Base-by-base conservation (phyloP, 2,329 filamentous ascomycete genomes). In the Aspergillus udagawae region DNA sequence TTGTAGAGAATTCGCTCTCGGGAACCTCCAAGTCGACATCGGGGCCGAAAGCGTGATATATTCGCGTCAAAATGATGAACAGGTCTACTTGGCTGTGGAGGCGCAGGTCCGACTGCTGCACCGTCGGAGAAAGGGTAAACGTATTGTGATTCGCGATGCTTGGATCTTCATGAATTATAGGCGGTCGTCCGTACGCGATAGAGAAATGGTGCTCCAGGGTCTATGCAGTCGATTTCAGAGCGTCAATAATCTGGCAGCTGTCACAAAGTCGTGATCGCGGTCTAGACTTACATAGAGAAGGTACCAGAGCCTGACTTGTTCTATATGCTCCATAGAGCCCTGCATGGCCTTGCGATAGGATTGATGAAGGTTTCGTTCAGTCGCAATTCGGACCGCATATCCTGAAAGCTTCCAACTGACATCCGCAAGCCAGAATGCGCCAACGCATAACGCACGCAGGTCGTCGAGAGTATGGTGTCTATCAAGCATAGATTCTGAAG, bases 371-470 rank as follows among this genome's bases (percentile, higher is more conserved):
- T 73, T 74, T 35, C 72, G 75, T 56, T 78, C 75, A 3, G 74
- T 78, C 6, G 77, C 74, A 59, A 76, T 75, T 8, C 74, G 73
- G 9, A 75, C 72, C 9, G 73, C 74, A 60, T 76, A 73, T 3
- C 73, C 74, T n/a, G 74, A 76, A 3, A 76, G 60, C 56, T 75
- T 81, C 79, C 69, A 79, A 72, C 60, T 80, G 17, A 83, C 77
- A 63, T 84, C 80, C 23, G 79, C 79, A 8, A 84, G 74, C 82
- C 82, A 84, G 61, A 82, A 83, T 4, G 80, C 79, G 7, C 77
- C 81, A 47, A 83, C 80, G 59, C 81, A 83, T 50, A 84, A 68
- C 2, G 80, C 82, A 32, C 80, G 76, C 53, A 84, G 71, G 61
- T 80, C 78, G 59, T 83, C 80, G 54, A 79, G 67, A 42, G 79